These are phyloP conservation scores for Tricholoma furcatifolium DNA, from an alignment of 768 basidiomycete species.

Conservation along the genomic window DNA sequence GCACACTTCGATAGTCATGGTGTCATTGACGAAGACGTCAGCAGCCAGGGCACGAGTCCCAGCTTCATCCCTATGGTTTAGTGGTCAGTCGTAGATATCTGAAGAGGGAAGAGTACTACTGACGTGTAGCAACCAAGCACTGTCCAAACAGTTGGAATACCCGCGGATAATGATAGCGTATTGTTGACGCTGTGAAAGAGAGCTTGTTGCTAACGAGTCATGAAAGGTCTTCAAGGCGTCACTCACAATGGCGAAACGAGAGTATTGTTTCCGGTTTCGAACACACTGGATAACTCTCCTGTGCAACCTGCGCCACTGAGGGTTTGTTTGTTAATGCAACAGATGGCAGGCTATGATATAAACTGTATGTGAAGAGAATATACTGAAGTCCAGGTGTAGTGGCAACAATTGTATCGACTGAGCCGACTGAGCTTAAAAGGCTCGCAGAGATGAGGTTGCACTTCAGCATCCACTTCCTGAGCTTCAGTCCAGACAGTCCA, in stretches of 20 bases:
- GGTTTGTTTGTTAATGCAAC: neutral
- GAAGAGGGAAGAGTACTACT: neutral
- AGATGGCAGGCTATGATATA: neutral
- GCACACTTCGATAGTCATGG: constrained; percentile 8
- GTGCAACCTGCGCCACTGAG: constrained; percentile 2
- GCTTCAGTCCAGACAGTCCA: neutral
- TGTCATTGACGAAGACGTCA: neutral
- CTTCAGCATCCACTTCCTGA: neutral
- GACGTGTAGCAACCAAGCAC: constrained; percentile 9
- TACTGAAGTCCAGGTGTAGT: constrained; percentile 7
- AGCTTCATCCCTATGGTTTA: constrained; percentile 4
- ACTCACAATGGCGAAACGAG: constrained; percentile 7
- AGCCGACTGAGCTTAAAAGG: constrained; percentile 4
- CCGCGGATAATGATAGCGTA: constrained; percentile 5
- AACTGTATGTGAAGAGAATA: constrained; percentile 2
- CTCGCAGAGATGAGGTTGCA: neutral
- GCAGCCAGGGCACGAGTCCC: constrained; percentile 9
- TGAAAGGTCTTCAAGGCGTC: neutral
- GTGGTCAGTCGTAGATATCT: neutral
- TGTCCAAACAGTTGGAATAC: constrained; percentile 2
- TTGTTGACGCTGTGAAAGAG: constrained; percentile 1
- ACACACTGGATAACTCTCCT: constrained; percentile 1
- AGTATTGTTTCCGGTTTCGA: constrained; percentile 5
- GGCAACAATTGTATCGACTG: constrained; percentile 8
- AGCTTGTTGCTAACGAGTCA: neutral